A percentile compares a stretch with the other conserved stretches of the same genome.
phyloP scores from a whole-genome alignment of 306 rosid species.

The Casuarina cunninghamiana region DNA sequence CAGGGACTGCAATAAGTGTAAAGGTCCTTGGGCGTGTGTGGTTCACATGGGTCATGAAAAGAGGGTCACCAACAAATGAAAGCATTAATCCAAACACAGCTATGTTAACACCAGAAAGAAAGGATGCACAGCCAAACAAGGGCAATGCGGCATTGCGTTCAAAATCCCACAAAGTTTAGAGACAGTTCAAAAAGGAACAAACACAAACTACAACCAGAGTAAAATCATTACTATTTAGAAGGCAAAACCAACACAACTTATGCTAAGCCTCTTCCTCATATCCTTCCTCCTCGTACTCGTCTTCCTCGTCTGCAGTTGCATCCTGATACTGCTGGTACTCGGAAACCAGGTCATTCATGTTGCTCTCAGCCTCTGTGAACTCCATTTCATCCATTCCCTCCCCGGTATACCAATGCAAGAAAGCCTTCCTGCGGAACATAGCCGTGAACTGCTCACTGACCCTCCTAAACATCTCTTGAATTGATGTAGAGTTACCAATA shows the following conservation, averaged over 20 bases:
- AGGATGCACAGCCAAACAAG: background rate
- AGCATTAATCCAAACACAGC: background rate
- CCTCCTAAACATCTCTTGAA: constrained; percentile 60
- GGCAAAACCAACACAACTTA: background rate
- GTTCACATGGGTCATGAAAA: background rate
- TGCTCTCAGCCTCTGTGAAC: constrained; percentile 59
- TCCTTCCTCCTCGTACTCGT: constrained; percentile 46
- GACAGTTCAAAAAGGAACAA: background rate
- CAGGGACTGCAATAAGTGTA: background rate
- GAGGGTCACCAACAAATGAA: too few relatives aligned
- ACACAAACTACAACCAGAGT: background rate
- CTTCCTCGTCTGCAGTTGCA: constrained; percentile 61
- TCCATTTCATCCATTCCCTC: constrained; percentile 74
- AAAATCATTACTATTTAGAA: background rate
- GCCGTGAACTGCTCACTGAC: constrained; percentile 61
- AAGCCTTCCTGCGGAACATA: constrained; percentile 55
- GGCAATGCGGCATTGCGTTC: constrained; percentile 12
- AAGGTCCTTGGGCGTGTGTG: background rate
- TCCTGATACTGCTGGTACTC: constrained; percentile 68
- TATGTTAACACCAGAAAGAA: background rate
- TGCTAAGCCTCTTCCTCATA: constrained; percentile 12
- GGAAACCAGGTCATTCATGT: constrained; percentile 57
- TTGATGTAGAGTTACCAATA: constrained; percentile 56
- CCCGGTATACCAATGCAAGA: constrained; percentile 68
- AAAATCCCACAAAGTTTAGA: background rate